phyloP scores from a whole-genome alignment of 2,329 filamentous ascomycete species.

The Ceratocystis lukuohia region DNA sequence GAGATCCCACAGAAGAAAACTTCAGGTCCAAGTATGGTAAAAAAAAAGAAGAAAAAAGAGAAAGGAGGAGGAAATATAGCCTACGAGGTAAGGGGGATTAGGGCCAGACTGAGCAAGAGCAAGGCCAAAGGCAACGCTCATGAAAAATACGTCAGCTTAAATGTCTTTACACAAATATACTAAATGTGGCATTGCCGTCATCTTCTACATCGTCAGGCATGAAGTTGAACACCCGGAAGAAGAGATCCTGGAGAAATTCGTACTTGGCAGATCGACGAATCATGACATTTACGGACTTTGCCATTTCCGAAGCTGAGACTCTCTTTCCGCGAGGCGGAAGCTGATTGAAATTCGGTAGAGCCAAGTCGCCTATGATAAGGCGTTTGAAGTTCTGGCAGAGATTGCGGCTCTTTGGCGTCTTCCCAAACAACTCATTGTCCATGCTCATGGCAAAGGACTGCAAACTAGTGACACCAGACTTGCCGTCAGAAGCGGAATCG shows the following conservation, averaged over 20 bases:
- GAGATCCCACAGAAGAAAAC: conserved; percentile 1
- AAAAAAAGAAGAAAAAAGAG: neutral
- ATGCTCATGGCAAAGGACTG: conserved; percentile 65
- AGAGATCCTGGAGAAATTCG: conserved; percentile 68
- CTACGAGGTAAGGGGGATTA: no score
- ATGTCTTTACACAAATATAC: conserved; percentile 38
- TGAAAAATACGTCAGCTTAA: neutral
- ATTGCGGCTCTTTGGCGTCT: conserved; percentile 52
- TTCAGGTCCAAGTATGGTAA: neutral
- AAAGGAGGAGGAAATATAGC: neutral
- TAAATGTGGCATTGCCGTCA: conserved; percentile 36
- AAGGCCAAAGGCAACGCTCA: neutral
- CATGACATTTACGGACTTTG: conserved; percentile 67
- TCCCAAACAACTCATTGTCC: conserved; percentile 65
- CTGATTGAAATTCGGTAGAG: conserved; percentile 31
- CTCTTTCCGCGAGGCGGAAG: conserved; percentile 43
- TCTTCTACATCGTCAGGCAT: conserved; percentile 62
- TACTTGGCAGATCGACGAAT: conserved; percentile 56
- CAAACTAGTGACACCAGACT: conserved; percentile 40
- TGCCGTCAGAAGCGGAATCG: conserved; percentile 33
- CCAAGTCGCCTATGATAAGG: conserved; percentile 58
- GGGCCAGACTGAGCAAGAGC: no score
- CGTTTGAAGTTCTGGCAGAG: conserved; percentile 70
- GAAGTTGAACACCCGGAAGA: conserved; percentile 72
- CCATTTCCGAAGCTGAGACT: conserved; percentile 59